These are phyloP conservation scores for Suillus luteus DNA, from an alignment of 768 basidiomycete species.

Conservation along the genomic window DNA sequence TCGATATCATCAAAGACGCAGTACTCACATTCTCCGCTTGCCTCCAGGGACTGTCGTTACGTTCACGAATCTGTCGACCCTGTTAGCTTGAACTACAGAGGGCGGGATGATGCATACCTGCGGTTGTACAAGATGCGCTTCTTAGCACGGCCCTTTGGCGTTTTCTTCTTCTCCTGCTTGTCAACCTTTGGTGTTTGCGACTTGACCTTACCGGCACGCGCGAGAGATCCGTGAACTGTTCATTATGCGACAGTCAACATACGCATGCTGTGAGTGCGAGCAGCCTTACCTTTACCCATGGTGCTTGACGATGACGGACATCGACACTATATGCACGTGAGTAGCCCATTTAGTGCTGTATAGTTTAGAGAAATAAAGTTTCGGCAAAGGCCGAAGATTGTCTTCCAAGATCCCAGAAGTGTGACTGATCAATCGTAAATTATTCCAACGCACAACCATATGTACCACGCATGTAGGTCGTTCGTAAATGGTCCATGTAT, in stretches of 20 bases:
- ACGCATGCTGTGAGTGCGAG: background rate
- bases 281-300: constrained; percentile 8
- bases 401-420: background rate
- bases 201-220: constrained; percentile 99
- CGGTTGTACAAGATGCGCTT: constrained; percentile 94
- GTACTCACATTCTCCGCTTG: constrained; percentile 93
- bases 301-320: constrained; percentile 7
- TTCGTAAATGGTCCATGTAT: background rate
- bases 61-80: constrained; percentile 75
- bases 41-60: constrained; percentile 88
- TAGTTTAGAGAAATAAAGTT: constrained; percentile 2
- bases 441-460: background rate
- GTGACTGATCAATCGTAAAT: background rate
- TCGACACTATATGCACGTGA: constrained; percentile 8
- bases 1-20: constrained; percentile 73
- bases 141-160: constrained; percentile 95
- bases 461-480: background rate
- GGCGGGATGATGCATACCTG: constrained; percentile 55
- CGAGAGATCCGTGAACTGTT: constrained; percentile 97
- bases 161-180: constrained; percentile 99
- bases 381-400: background rate
- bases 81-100: constrained; percentile 11
- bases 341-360: constrained; percentile 4
- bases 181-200: constrained; percentile 98
- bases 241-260: constrained; percentile 11